Evolutionary conservation across 2,329 filamentous ascomycete species (phyloP).

Genomic region (Karstenula rhodostoma): DNA sequence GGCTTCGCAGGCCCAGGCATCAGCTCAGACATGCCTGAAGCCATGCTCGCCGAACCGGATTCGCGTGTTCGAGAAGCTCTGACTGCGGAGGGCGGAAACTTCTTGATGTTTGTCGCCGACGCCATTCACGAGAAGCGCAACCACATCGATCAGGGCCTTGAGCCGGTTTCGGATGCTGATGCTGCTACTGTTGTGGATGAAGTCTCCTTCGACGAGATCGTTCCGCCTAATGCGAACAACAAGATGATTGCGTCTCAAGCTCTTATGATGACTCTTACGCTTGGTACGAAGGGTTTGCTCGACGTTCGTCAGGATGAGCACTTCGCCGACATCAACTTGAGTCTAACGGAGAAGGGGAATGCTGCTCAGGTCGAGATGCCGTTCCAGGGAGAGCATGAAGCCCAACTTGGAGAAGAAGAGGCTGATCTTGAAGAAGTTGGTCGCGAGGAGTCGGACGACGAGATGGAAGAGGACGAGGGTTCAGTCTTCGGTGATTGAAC

Average conservation of each 20-base stretch:
- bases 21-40: slow-evolving; percentile 29
- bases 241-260: slow-evolving; percentile 69
- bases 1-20: slow-evolving; percentile 27
- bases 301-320: slow-evolving; percentile 66
- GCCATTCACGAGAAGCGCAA: slow-evolving; percentile 52
- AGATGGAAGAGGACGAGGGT: slow-evolving; percentile 25
- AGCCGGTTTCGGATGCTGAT: slow-evolving; percentile 36
- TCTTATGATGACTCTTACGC: slow-evolving; percentile 50
- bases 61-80: slow-evolving; percentile 61
- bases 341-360: slow-evolving; percentile 33
- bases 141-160: slow-evolving; percentile 20
- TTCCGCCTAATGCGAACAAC: slow-evolving; percentile 64
- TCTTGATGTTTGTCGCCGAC: slow-evolving; percentile 65
- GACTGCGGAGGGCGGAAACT: slow-evolving; percentile 68
- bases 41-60: slow-evolving; percentile 17
- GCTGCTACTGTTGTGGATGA: slow-evolving; percentile 38
- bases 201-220: slow-evolving; percentile 74
- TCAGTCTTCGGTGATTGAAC: slow-evolving; percentile 33
- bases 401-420: slow-evolving; percentile 6
- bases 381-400: slow-evolving; percentile 8
- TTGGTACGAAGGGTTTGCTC: slow-evolving; percentile 67
- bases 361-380: slow-evolving; percentile 25
- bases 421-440: slow-evolving; percentile 19
- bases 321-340: slow-evolving; percentile 51
- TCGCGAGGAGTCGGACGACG: slow-evolving; percentile 18